Conservation (phyloP, 116 monocot genomes). For the Papilionanthe hybrid region DNA sequence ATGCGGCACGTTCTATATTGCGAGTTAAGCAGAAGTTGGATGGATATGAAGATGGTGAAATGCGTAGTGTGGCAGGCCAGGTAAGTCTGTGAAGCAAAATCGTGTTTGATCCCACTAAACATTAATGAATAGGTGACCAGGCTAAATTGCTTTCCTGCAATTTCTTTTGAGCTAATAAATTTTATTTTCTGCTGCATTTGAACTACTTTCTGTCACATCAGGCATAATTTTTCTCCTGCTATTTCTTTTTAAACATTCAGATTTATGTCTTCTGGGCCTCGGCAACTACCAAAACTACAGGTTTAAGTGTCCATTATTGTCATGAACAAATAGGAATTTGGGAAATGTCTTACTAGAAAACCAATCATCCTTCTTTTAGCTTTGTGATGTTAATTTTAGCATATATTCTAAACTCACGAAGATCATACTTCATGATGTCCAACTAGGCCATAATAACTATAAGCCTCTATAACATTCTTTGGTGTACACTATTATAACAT, state of each 20-base stretch:
- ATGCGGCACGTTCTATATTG: slow-evolving; percentile 83
- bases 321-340: no score
- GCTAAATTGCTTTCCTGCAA: not conserved
- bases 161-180: not conserved
- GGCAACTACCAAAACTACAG: no score
- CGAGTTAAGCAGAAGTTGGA: slow-evolving; percentile 92
- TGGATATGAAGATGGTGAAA: slow-evolving; percentile 93
- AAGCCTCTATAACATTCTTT: no score
- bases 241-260: not conserved
- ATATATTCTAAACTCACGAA: no score
- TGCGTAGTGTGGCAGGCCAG: slow-evolving; percentile 91
- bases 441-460: no score
- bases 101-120: not conserved
- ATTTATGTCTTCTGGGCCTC: no score
- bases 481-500: no score
- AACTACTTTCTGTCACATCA: not conserved
- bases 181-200: not conserved
- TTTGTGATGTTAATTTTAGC: not conserved
- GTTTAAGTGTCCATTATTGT: no score
- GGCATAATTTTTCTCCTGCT: not conserved
- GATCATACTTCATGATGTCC: no score
- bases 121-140: not conserved
- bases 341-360: no score
- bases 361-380: no score
- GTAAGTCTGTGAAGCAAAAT: slow-evolving; percentile 20